Conservation (phyloP, 768 basidiomycete species). For the Boletus tomentosulus region DNA sequence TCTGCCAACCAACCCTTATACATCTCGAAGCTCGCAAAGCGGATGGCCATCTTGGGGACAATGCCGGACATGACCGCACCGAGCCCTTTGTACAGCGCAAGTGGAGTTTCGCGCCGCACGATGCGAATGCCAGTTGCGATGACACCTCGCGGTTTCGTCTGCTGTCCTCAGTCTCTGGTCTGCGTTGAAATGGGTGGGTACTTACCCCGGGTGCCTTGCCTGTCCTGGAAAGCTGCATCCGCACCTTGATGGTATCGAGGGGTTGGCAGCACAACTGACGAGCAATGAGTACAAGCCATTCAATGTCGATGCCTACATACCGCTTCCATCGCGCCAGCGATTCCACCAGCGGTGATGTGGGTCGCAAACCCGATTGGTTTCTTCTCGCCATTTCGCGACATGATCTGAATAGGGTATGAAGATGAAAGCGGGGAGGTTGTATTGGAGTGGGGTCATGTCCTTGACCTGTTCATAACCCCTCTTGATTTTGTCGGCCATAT, state of each 20-base stretch:
- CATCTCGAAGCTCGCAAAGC: conserved; percentile 95
- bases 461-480: conserved; percentile 11
- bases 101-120: conserved; percentile 83
- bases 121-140: conserved; percentile 88
- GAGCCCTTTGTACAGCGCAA: conserved; percentile 96
- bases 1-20: conserved; percentile 86
- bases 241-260: conserved; percentile 98
- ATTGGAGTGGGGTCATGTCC: not conserved
- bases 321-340: conserved; percentile 92
- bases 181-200: conserved; percentile 15
- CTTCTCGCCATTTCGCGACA: conserved; percentile 58
- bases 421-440: not conserved
- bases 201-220: conserved; percentile 78
- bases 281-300: not conserved
- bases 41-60: conserved; percentile 99
- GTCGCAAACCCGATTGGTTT: conserved; percentile 81
- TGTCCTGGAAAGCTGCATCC: conserved; percentile 96
- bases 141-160: conserved; percentile 93
- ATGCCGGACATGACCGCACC: conserved; percentile 96
- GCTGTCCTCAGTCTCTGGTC: not conserved
- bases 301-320: conserved; percentile 37
- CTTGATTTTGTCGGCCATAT: conserved; percentile 11
- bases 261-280: conserved; percentile 78
- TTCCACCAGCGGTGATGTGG: conserved; percentile 92
- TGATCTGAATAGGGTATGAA: conserved; percentile 18